phyloP scores from a whole-genome alignment of 768 basidiomycete genomes.

The Amanita exitialis region DNA sequence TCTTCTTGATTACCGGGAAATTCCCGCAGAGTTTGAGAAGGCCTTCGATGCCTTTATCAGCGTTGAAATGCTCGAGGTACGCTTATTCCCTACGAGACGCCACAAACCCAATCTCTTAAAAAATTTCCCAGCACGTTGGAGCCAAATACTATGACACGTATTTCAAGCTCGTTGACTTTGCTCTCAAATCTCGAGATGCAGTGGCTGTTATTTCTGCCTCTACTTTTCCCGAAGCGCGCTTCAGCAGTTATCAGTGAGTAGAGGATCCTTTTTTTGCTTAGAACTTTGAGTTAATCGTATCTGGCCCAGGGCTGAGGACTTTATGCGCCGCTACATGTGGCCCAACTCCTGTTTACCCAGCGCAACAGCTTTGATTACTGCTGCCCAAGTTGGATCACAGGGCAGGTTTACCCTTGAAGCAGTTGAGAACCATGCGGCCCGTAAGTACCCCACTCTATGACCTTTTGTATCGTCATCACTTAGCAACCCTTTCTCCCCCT shows the following conservation, averaged over 20 bases:
- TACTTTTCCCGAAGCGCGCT: constrained; percentile 63
- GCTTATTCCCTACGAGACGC: constrained; percentile 24
- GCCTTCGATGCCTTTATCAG: constrained; percentile 73
- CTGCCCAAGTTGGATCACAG: constrained; percentile 58
- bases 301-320: constrained; percentile 55
- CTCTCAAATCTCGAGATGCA: constrained; percentile 59
- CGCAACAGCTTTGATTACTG: constrained; percentile 70
- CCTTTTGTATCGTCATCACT: background rate
- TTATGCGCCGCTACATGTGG: constrained; percentile 87
- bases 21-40: constrained; percentile 73
- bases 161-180: constrained; percentile 69
- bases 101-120: constrained; percentile 14
- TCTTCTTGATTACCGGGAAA: constrained; percentile 84
- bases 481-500: constrained; percentile 1
- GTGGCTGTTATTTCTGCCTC: constrained; percentile 62
- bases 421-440: constrained; percentile 78
- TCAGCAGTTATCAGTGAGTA: constrained; percentile 59
- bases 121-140: constrained; percentile 34
- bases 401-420: constrained; percentile 75
- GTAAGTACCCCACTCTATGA: constrained; percentile 27
- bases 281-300: constrained; percentile 2
- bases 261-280: constrained; percentile 2
- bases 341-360: constrained; percentile 83
- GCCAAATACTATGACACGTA: constrained; percentile 55
- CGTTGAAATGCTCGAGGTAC: constrained; percentile 74